phyloP scores from a whole-genome alignment of 805 yeast species.

The Pichia cephalocereana region DNA sequence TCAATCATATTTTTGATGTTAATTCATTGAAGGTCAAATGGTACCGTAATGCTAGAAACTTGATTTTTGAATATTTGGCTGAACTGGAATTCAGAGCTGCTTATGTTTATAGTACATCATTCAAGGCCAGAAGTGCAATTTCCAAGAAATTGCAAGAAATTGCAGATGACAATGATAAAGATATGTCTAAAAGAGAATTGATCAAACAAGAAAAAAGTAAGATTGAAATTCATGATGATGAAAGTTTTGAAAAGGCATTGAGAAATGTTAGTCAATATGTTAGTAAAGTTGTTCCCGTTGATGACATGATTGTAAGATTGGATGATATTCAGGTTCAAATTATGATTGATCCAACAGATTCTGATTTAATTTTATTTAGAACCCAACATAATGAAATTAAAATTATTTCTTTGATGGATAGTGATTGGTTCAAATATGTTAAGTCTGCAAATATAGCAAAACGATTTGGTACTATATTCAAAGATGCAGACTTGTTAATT shows the following conservation, averaged over 20 bases:
- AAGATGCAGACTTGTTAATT: slow-evolving; percentile 65
- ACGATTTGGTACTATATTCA: slow-evolving; percentile 59
- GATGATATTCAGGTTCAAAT: slow-evolving; percentile 80
- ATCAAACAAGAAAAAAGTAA: background rate
- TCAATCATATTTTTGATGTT: slow-evolving; percentile 61
- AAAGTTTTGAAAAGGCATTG: slow-evolving; percentile 45
- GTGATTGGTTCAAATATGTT: slow-evolving; percentile 9
- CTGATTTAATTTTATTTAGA: slow-evolving; percentile 57
- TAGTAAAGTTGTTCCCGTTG: slow-evolving; percentile 29
- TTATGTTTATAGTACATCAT: slow-evolving; percentile 27
- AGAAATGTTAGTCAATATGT: slow-evolving; percentile 29
- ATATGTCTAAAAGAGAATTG: background rate
- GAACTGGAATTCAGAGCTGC: slow-evolving; percentile 37
- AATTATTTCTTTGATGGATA: slow-evolving; percentile 52
- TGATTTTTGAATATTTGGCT: slow-evolving; percentile 50
- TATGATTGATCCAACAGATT: slow-evolving; percentile 40
- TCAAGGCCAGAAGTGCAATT: slow-evolving; percentile 22
- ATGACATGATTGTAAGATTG: slow-evolving; percentile 57
- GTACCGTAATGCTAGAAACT: slow-evolving; percentile 62
- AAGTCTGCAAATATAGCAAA: slow-evolving; percentile 39
- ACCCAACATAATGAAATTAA: slow-evolving; percentile 66
- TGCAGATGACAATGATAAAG: background rate
- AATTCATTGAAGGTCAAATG: slow-evolving; percentile 71
- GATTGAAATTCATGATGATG: background rate
- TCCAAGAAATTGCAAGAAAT: slow-evolving; percentile 1